Evolutionary conservation across 192 early-diverging fungal species (phyloP).

Genomic region (Linnemannia exigua): DNA sequence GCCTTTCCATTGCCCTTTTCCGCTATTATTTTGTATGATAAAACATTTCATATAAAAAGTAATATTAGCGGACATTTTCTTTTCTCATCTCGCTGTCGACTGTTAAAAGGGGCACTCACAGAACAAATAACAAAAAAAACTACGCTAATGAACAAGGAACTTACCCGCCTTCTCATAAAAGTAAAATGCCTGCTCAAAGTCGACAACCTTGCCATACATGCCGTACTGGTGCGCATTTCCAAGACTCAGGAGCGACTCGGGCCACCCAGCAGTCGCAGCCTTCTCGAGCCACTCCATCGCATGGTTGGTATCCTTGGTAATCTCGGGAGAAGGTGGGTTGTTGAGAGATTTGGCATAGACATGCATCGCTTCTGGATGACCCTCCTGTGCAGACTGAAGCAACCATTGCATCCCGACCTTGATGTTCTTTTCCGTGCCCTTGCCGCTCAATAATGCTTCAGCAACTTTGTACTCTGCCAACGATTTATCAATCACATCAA

Average conservation of each 20-base stretch:
- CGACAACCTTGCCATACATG: constrained; percentile 52
- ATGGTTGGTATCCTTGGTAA: constrained; percentile 31
- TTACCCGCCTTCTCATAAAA: constrained; percentile 56
- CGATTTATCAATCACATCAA: constrained; percentile 59
- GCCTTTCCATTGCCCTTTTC: constrained; percentile 57
- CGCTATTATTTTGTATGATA: constrained; percentile 16
- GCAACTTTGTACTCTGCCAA: constrained; percentile 77
- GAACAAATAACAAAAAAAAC: not conserved
- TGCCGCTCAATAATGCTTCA: constrained; percentile 65
- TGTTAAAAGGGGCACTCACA: not conserved
- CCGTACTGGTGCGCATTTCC: constrained; percentile 57
- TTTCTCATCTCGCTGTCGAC: not conserved
- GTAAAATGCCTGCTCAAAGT: constrained; percentile 54
- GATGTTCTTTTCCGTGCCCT: constrained; percentile 58
- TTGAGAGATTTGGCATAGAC: constrained; percentile 43
- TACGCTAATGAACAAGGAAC: not conserved
- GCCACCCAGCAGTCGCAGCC: constrained; percentile 54
- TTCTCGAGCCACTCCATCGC: constrained; percentile 57
- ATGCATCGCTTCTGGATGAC: constrained; percentile 57
- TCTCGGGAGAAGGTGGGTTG: constrained; percentile 38
- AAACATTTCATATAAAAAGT: constrained; percentile 9
- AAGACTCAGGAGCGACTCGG: constrained; percentile 50
- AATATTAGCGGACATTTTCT: constrained; percentile 5
- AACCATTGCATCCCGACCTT: constrained; percentile 56
- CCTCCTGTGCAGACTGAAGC: constrained; percentile 52